Evolutionary conservation across 768 basidiomycete species (phyloP), one percentile per base, ranked within the genome.

Genomic region (Pleurotus ostreatus): DNA sequence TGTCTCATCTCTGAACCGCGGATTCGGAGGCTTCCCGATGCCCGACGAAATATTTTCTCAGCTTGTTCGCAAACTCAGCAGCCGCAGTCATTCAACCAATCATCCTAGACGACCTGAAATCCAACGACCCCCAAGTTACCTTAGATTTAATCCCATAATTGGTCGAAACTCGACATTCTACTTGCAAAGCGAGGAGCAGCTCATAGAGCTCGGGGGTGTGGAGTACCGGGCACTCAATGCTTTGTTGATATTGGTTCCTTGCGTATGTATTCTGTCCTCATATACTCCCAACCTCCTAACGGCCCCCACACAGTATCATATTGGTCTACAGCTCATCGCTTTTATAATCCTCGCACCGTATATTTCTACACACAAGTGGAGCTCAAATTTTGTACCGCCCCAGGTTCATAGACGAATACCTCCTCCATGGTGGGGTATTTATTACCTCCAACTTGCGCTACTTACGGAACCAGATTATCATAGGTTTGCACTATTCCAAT

Each of bases 191-290:
- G 77, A 80, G 15, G 91, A 93, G 47, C 89, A 98, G 64, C 73
- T 91, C 62, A 93, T 95, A 61, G 94, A 97, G 68, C 73, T 98
- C 4, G 94, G 94, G 3, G 95, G 95, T n/a, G 88, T 96, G 4
- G 96, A 98, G 67, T 98, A 91, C 65, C 81, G 94, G 9, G 90
- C 88, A 11, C 71, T 97, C 60, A 86, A 85, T 44, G 82, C 86
- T 2, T 49, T 49, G 48, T 16, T 49, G 30, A 46, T 73, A 94
- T 12, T 95, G 89, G 88, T 79, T 95, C 55, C 81, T 96, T 38
- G 79, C 79, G 9, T 66, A 72, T 39, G 92, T 94, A 66, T 64
- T 88, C 76, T 47, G 58, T 22, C 26, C 18, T 58, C 30, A 40
- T 45, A 41, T 40, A 34, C 37, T 12, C n/a, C 16, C 25, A 9